phyloP scores from a whole-genome alignment of 2,329 filamentous ascomycete species.

The Zymoseptoria brevis region DNA sequence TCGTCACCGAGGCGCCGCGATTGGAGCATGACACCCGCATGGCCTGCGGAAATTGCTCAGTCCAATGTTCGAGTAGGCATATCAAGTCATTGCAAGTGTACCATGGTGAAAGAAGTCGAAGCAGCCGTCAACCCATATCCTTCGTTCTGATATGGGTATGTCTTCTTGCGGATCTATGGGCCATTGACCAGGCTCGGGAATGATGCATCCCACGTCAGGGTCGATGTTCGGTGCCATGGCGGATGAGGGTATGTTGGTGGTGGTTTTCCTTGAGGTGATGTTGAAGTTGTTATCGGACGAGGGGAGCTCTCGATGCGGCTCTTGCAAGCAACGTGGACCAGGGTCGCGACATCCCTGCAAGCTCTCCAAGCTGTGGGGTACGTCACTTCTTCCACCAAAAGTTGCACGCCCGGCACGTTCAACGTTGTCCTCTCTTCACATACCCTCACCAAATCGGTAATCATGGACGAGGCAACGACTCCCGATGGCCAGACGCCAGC shows the following conservation, averaged over 20 bases:
- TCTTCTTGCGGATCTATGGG: conserved; percentile 58
- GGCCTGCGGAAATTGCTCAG: conserved; percentile 40
- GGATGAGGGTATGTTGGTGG: background rate
- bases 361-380: background rate
- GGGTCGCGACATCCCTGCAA: background rate
- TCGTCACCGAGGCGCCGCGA: conserved; percentile 84
- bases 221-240: conserved; percentile 16
- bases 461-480: background rate
- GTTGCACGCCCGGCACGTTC: background rate
- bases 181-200: conserved; percentile 52
- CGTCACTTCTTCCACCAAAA: background rate
- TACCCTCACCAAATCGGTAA: background rate
- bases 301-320: background rate
- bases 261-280: background rate
- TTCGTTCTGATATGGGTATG: conserved; percentile 52
- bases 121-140: conserved; percentile 97
- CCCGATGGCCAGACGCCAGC: background rate
- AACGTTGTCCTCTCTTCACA: background rate
- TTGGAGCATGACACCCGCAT: conserved; percentile 94
- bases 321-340: background rate
- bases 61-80: conserved; percentile 4
- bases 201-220: conserved; percentile 27
- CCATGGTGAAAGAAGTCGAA: conserved; percentile 98
- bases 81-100: conserved; percentile 5
- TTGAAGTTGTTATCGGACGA: background rate